phyloP scores from a whole-genome alignment of 2,329 filamentous ascomycete species.

The Beauveria brongniartii region DNA sequence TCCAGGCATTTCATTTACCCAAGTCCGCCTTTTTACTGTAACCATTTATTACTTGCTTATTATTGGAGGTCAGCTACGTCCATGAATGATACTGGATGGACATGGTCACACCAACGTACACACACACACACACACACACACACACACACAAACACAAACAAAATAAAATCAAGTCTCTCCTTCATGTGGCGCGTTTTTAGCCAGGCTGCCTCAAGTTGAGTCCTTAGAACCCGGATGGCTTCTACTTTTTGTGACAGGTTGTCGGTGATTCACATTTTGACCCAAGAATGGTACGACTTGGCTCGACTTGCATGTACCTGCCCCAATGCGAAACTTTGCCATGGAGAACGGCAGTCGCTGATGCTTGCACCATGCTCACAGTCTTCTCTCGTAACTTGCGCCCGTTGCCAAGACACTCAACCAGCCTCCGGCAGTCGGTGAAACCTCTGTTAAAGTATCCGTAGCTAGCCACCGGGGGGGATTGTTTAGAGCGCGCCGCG shows the following conservation, averaged over 20 bases:
- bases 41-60: no score
- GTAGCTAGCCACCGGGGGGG: not conserved
- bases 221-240: slow-evolving; percentile 3
- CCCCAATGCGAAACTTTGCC: not conserved
- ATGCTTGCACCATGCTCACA: not conserved
- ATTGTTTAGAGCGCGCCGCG: not conserved
- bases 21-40: no score
- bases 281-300: not conserved
- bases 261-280: not conserved
- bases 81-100: not conserved
- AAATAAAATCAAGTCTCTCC: no score
- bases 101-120: not conserved
- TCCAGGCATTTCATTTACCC: no score
- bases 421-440: not conserved
- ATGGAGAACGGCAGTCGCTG: not conserved
- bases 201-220: not conserved
- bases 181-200: not conserved
- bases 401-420: not conserved
- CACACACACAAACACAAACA: no score
- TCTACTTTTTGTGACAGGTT: not conserved
- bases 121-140: no score
- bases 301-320: not conserved
- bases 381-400: not conserved
- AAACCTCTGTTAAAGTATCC: not conserved
- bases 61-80: not conserved